Percentiles rank a stretch among this genome's conserved stretches.
Conservation (phyloP, 2,329 filamentous ascomycete species). For the Diaporthe batatas region DNA sequence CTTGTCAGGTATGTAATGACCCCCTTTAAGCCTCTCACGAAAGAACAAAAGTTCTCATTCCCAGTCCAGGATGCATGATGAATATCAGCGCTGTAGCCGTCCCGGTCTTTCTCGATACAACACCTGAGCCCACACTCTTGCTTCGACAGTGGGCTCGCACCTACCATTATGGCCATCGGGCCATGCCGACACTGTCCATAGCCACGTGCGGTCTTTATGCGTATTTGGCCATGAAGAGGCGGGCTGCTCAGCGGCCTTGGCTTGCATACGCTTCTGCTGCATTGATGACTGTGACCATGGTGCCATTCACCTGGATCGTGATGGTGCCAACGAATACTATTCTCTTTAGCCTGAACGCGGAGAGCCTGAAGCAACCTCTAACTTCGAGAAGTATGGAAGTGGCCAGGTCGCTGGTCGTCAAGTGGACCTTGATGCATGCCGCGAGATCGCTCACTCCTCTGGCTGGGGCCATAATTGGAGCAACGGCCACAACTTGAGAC, state of each 20-base stretch:
- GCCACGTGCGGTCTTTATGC: constrained; percentile 47
- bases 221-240: constrained; percentile 46
- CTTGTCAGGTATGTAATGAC: constrained; percentile 16
- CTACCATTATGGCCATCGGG: constrained; percentile 51
- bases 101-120: constrained; percentile 51
- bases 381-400: not conserved
- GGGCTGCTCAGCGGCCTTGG: constrained; percentile 43
- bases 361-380: not conserved
- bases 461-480: constrained; percentile 11
- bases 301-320: constrained; percentile 54
- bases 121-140: constrained; percentile 45
- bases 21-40: not conserved
- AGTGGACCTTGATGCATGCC: constrained; percentile 49
- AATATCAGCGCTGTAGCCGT: constrained; percentile 48
- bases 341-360: not conserved
- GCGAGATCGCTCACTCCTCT: constrained; percentile 27
- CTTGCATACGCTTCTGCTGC: constrained; percentile 14
- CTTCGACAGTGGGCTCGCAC: constrained; percentile 51
- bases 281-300: constrained; percentile 46
- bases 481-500: not conserved
- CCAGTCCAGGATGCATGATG: constrained; percentile 32
- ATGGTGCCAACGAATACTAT: constrained; percentile 53
- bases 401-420: constrained; percentile 44
- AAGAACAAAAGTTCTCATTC: not conserved
- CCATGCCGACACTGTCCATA: constrained; percentile 49